Evolutionary conservation across 768 basidiomycete species (phyloP).

Genomic region (Lactifluus hygrophoroides): DNA sequence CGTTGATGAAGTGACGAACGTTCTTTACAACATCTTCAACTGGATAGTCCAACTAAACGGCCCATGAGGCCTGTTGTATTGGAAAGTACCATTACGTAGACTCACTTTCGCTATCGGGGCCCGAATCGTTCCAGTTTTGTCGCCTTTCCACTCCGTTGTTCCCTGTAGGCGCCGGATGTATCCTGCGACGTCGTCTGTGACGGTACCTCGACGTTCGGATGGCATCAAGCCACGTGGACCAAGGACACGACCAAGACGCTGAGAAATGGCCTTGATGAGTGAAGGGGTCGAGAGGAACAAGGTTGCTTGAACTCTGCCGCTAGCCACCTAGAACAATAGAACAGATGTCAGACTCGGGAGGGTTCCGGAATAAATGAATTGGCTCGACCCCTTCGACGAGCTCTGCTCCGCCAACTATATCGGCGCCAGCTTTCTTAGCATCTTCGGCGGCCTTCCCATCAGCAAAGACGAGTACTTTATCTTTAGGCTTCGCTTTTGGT

Average conservation of each 20-base stretch:
- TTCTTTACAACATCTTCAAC: constrained; percentile 72
- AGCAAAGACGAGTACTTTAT: constrained; percentile 88
- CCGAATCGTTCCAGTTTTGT: constrained; percentile 76
- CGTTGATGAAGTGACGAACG: constrained; percentile 62
- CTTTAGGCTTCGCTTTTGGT: constrained; percentile 58
- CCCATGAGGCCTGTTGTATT: not conserved
- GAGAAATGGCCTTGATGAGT: constrained; percentile 69
- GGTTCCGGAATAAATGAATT: constrained; percentile 10
- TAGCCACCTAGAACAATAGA: constrained; percentile 47
- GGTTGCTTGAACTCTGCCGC: constrained; percentile 67
- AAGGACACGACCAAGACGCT: constrained; percentile 69
- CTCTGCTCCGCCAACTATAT: constrained; percentile 85
- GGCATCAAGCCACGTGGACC: constrained; percentile 94
- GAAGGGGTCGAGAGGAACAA: constrained; percentile 78
- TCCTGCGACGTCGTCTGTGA: constrained; percentile 79
- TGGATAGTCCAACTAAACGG: constrained; percentile 58
- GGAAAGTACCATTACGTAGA: constrained; percentile 1
- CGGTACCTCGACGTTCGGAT: constrained; percentile 86
- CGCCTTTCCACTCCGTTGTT: constrained; percentile 88
- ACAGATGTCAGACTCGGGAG: not conserved
- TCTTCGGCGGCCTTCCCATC: constrained; percentile 76
- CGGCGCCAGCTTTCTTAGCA: constrained; percentile 81
- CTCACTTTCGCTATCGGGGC: constrained; percentile 71
- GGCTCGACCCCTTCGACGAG: constrained; percentile 75
- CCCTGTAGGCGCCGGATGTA: constrained; percentile 76